Evolutionary conservation across 2,329 filamentous ascomycete genomes (phyloP).

Genomic region (Colletotrichum tamarilloi): DNA sequence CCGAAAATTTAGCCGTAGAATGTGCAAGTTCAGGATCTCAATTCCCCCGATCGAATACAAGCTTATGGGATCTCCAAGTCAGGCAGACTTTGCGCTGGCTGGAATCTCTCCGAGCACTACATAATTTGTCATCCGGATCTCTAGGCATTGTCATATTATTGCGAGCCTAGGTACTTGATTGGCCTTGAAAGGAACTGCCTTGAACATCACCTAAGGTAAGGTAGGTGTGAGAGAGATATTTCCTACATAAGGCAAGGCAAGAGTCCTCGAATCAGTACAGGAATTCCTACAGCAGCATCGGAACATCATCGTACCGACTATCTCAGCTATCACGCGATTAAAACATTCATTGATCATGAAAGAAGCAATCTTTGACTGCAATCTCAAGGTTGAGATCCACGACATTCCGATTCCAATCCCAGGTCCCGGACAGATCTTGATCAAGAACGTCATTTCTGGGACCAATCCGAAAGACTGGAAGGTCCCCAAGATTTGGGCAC

Average conservation of each 20-base stretch:
- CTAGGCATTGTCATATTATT: not conserved
- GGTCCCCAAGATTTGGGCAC: not conserved
- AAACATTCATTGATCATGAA: not conserved
- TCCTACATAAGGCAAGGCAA: not conserved
- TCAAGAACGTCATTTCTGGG: slow-evolving; percentile 30
- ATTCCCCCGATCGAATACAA: not conserved
- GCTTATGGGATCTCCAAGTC: not conserved
- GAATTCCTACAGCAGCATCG: not conserved
- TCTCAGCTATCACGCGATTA: no score
- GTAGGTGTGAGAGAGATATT: no score
- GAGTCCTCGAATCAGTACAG: not conserved
- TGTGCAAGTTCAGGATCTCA: not conserved
- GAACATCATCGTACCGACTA: not conserved
- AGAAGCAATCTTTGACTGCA: slow-evolving; percentile 1
- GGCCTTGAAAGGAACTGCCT: not conserved
- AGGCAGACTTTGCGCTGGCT: not conserved
- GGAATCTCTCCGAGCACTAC: not conserved
- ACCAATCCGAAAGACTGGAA: slow-evolving; percentile 43
- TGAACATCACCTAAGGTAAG: no score
- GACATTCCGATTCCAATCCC: slow-evolving; percentile 25
- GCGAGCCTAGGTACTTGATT: not conserved
- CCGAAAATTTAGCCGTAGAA: not conserved
- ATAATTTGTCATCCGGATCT: not conserved
- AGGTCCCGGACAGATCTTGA: slow-evolving; percentile 29
- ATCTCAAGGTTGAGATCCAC: slow-evolving; percentile 1